Percentiles rank a stretch among this genome's conserved stretches.
phyloP scores from a whole-genome alignment of 1,284 basidiomycete genomes.

The Baeospora myosura region DNA sequence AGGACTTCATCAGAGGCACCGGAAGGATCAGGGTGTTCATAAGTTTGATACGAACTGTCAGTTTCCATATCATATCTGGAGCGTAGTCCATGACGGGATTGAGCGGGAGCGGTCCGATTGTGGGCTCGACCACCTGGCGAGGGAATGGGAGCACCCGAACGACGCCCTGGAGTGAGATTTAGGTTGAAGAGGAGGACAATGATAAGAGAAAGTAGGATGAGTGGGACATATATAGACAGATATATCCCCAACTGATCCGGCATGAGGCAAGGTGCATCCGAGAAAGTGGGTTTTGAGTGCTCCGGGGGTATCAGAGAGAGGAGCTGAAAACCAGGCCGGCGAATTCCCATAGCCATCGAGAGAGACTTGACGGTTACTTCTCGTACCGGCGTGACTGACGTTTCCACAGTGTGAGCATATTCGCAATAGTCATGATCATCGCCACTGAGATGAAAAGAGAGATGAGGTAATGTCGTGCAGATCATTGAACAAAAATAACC shows the following conservation, averaged over 20 bases:
- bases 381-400: conserved; percentile 28
- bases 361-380: conserved; percentile 83
- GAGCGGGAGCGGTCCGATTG: not conserved
- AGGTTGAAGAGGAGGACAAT: conserved; percentile 23
- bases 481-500: conserved; percentile 35
- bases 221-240: conserved; percentile 24
- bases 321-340: conserved; percentile 78
- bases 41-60: conserved; percentile 1
- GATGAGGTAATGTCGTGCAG: not conserved
- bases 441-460: conserved; percentile 41
- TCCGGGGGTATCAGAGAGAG: conserved; percentile 58
- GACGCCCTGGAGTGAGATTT: conserved; percentile 15
- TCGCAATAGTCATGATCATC: conserved; percentile 90
- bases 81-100: not conserved
- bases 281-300: conserved; percentile 26
- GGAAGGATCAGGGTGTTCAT: too few species aligned
- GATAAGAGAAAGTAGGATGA: conserved; percentile 35
- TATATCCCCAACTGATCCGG: conserved; percentile 66
- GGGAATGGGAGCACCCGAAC: conserved; percentile 11
- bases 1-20: conserved; percentile 6
- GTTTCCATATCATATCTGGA: conserved; percentile 1
- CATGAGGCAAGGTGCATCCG: conserved; percentile 57
- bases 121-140: conserved; percentile 13
- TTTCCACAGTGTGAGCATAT: conserved; percentile 45
- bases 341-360: conserved; percentile 73